phyloP scores from a whole-genome alignment of 2,329 filamentous ascomycete genomes.

The Penicillium sp. region DNA sequence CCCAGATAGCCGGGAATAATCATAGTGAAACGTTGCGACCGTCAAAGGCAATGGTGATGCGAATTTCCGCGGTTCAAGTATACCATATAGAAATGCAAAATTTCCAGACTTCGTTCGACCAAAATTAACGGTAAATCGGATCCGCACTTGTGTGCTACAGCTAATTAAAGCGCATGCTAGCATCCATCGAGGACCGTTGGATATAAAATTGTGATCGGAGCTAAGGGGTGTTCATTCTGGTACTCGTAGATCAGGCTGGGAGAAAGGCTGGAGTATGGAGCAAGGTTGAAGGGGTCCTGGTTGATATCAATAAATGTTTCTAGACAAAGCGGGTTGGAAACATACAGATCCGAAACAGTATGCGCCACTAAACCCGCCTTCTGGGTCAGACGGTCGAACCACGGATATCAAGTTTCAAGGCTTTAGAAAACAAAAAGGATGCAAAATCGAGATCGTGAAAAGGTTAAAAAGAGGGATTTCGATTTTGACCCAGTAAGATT shows the following conservation, averaged over 20 bases:
- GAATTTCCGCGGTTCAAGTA: neutral
- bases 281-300: neutral
- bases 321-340: neutral
- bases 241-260: neutral
- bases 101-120: neutral
- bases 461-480: neutral
- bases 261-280: constrained; percentile 7
- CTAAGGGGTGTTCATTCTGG: constrained; percentile 8
- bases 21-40: neutral
- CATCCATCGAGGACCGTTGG: constrained; percentile 13
- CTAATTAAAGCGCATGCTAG: constrained; percentile 10
- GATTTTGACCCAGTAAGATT: neutral
- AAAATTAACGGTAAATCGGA: neutral
- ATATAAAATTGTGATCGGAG: constrained; percentile 20
- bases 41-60: neutral
- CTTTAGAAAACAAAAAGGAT: neutral
- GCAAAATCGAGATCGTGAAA: neutral
- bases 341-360: neutral
- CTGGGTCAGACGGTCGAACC: neutral
- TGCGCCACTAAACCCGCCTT: neutral
- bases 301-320: neutral
- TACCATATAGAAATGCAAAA: neutral
- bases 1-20: neutral
- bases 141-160: neutral
- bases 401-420: neutral